A percentile compares a stretch with the other conserved stretches of the same genome.
These are phyloP conservation scores for Hura crepitans DNA, from an alignment of 441 rosid genomes.

Conservation along the genomic window DNA sequence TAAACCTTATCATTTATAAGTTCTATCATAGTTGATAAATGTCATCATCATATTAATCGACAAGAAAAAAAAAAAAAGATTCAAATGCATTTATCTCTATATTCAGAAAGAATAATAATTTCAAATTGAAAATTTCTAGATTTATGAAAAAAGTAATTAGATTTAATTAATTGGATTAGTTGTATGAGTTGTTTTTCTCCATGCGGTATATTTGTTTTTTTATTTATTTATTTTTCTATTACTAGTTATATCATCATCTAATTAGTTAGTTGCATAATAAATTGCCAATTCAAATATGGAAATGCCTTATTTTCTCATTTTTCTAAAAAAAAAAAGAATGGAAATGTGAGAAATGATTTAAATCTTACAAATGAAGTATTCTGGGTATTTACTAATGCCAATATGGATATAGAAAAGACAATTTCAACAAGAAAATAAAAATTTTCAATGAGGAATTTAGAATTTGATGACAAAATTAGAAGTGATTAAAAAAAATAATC, in stretches of 20 bases:
- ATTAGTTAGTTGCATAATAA: neutral
- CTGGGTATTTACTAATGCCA: neutral
- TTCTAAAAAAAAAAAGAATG: neutral
- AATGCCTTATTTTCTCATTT: conserved; percentile 4
- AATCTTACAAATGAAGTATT: conserved; percentile 8
- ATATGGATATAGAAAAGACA: conserved; percentile 6
- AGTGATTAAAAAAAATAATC: neutral
- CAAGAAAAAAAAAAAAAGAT: no score
- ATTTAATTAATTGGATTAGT: no score
- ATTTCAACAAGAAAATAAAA: neutral
- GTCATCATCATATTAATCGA: no score
- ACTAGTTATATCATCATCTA: no score
- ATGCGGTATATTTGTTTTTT: no score
- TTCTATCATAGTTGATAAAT: no score
- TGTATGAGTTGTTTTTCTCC: no score
- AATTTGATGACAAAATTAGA: neutral
- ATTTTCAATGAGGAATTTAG: neutral
- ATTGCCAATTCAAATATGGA: conserved; percentile 29
- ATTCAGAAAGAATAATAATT: no score
- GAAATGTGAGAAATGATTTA: conserved; percentile 9
- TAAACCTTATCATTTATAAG: no score
- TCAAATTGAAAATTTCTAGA: no score
- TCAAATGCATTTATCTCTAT: no score
- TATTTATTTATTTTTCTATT: neutral
- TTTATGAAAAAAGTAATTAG: no score